phyloP scores from a whole-genome alignment of 2,329 filamentous ascomycete species.

The Penicillium sp. region DNA sequence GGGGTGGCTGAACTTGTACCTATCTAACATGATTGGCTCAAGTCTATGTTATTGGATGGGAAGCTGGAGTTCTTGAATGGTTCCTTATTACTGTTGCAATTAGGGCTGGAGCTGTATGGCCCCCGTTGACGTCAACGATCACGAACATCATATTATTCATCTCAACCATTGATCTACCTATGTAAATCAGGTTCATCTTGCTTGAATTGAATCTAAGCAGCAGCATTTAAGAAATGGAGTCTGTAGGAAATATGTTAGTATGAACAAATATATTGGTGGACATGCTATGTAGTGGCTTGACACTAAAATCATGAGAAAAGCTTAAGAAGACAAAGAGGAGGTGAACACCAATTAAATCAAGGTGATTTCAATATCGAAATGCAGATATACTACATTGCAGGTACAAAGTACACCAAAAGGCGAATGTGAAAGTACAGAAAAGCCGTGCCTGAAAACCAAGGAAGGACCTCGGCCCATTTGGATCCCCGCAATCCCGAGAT shows the following conservation, averaged over 20 bases:
- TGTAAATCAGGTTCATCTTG: neutral
- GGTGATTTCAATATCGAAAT: neutral
- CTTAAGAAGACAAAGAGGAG: neutral
- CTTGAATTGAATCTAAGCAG: neutral
- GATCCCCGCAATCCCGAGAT: conserved; percentile 21
- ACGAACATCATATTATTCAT: neutral
- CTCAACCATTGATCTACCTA: neutral
- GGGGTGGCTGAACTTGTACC: neutral
- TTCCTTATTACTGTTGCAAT: neutral
- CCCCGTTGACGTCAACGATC: neutral
- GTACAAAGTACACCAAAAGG: neutral
- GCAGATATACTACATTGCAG: neutral
- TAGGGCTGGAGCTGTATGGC: neutral
- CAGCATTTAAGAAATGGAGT: neutral
- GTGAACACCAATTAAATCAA: neutral
- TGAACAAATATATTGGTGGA: too few species aligned
- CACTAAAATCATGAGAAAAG: neutral
- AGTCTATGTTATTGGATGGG: neutral
- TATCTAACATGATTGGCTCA: neutral
- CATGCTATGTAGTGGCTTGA: neutral
- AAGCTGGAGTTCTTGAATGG: neutral
- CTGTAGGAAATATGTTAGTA: too few species aligned
- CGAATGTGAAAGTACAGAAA: conserved; percentile 8
- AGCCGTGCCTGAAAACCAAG: conserved; percentile 6
- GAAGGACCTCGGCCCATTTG: conserved; percentile 19